Conservation (phyloP, 805 yeast genomes). For the Nakazawaea ishiwadae region DNA sequence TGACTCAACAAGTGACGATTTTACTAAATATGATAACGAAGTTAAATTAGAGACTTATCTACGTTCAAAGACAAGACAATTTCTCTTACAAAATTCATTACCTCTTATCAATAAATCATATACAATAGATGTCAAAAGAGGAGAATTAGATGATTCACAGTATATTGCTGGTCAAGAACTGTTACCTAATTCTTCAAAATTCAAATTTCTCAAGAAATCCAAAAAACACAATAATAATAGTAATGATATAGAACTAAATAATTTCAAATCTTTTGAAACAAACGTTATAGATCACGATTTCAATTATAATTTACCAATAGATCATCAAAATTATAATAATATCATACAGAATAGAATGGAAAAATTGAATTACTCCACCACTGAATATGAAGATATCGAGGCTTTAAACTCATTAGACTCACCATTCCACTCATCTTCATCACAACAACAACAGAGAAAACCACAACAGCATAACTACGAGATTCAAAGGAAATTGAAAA, state of each 20-base stretch:
- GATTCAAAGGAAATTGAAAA: constrained; percentile 42
- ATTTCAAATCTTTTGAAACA: constrained; percentile 10
- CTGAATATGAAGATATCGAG: constrained; percentile 1
- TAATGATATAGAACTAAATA: background rate
- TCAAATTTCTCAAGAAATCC: background rate
- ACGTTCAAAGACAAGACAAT: constrained; percentile 15
- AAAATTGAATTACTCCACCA: constrained; percentile 1
- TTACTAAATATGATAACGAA: constrained; percentile 23
- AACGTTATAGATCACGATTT: constrained; percentile 10
- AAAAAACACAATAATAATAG: background rate
- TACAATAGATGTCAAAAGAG: constrained; percentile 3
- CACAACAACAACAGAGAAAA: background rate
- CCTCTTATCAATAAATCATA: constrained; percentile 2
- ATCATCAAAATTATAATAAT: constrained; percentile 8
- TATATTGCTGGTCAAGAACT: constrained; percentile 10
- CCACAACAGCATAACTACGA: background rate
- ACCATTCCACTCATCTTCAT: background rate
- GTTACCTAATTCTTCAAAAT: too few species aligned
- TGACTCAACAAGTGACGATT: constrained; percentile 18
- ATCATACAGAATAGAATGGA: background rate
- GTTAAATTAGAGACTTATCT: constrained; percentile 23
- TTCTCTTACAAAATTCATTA: background rate
- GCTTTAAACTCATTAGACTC: constrained; percentile 2
- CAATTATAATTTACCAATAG: constrained; percentile 11
- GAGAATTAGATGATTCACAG: constrained; percentile 4